Evolutionary conservation across 1,139 yeast species (phyloP).

Genomic region (Kodamaea suecica): DNA sequence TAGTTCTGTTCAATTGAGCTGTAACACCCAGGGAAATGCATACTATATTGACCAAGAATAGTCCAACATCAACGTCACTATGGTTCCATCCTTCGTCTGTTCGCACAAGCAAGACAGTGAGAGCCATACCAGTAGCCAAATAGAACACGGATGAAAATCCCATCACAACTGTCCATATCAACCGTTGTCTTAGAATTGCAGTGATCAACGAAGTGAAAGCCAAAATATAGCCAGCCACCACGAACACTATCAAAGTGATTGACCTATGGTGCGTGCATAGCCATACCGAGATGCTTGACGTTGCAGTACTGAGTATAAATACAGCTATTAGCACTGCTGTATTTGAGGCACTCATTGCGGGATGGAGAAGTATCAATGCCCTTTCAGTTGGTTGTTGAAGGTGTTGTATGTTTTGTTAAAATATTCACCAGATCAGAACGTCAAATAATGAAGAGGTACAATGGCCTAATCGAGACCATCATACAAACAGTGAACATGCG

Average conservation of each 20-base stretch:
- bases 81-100: neutral
- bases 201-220: neutral
- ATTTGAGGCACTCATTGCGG: no score
- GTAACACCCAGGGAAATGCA: neutral
- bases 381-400: no score
- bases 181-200: neutral
- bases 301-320: constrained; percentile 1
- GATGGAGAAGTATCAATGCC: no score
- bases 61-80: neutral
- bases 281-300: constrained; percentile 4
- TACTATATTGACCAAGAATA: neutral
- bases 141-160: neutral
- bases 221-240: neutral
- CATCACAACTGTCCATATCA: neutral
- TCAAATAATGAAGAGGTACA: no score
- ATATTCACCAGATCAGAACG: no score
- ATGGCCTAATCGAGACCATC: no score
- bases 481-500: no score
- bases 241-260: neutral
- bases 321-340: neutral
- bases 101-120: neutral
- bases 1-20: neutral
- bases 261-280: constrained; percentile 2
- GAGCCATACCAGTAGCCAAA: neutral
- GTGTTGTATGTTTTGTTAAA: no score